Conservation (phyloP, 2,329 filamentous ascomycete species). For the Helotiales sp. region DNA sequence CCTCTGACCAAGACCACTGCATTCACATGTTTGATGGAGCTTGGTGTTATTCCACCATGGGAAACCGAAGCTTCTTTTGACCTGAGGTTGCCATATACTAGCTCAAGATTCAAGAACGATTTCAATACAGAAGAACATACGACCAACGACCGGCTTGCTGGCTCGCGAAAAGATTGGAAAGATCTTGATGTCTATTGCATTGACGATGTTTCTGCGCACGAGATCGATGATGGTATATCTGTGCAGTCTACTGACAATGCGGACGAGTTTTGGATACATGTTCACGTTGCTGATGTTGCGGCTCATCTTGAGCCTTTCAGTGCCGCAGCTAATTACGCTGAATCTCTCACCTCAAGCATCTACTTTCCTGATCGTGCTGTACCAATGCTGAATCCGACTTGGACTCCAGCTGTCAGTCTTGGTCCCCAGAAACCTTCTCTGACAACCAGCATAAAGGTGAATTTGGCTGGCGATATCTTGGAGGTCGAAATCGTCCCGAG, state of each 20-base stretch:
- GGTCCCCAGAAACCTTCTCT: constrained; percentile 51
- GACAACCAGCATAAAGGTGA: constrained; percentile 62
- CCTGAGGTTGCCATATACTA: constrained; percentile 52
- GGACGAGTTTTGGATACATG: constrained; percentile 70
- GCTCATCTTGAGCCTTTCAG: constrained; percentile 64
- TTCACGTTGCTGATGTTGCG: constrained; percentile 78
- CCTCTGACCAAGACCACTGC: constrained; percentile 47
- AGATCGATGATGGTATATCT: constrained; percentile 81
- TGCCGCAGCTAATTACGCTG: constrained; percentile 58
- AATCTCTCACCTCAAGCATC: constrained; percentile 58
- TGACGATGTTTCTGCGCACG: constrained; percentile 62
- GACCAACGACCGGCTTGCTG: constrained; percentile 47
- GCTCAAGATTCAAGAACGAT: constrained; percentile 24
- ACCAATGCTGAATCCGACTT: constrained; percentile 56
- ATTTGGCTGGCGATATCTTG: constrained; percentile 51
- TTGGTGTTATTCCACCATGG: constrained; percentile 70
- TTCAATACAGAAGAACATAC: neutral
- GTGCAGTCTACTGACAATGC: constrained; percentile 56
- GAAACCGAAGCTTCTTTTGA: constrained; percentile 67
- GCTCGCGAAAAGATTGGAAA: constrained; percentile 59
- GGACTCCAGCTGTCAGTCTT: constrained; percentile 57
- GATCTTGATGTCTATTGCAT: constrained; percentile 69
- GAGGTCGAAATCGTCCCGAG: constrained; percentile 56
- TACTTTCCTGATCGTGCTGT: constrained; percentile 59
- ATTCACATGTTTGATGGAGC: constrained; percentile 73